phyloP scores from a whole-genome alignment of 139 green algal genomes.

The Chlorella sorokiniana region DNA sequence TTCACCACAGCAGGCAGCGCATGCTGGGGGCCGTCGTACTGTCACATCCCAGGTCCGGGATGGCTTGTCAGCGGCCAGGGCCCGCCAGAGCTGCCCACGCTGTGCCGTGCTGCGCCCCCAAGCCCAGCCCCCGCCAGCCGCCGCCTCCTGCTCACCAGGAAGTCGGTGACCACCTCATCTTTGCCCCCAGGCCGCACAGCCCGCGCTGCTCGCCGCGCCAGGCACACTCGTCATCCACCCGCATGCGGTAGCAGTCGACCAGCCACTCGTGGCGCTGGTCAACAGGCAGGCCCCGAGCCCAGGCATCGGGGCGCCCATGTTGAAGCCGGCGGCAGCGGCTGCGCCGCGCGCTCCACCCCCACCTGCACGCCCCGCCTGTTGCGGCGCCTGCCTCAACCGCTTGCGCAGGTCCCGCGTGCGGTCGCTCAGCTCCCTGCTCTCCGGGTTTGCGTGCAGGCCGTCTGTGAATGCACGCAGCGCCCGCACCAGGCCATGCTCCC shows the following conservation, averaged over 20 bases:
- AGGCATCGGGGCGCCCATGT: neutral
- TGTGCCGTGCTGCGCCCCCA: too few relatives aligned
- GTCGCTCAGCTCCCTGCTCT: slow-evolving; percentile 18
- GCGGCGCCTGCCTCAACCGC: neutral
- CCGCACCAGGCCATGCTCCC: neutral
- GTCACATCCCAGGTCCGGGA: neutral
- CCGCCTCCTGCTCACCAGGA: slow-evolving; percentile 35
- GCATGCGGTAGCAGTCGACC: slow-evolving; percentile 46
- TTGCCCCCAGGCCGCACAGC: slow-evolving; percentile 33
- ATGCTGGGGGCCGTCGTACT: neutral
- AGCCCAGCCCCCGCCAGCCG: too few relatives aligned
- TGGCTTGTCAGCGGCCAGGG: neutral
- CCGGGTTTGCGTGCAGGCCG: slow-evolving; percentile 5
- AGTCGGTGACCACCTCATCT: slow-evolving; percentile 25
- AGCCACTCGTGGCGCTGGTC: slow-evolving; percentile 43
- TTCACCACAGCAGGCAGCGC: neutral
- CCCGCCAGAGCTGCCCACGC: neutral
- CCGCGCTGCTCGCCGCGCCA: slow-evolving; percentile 35
- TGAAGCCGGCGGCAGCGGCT: neutral
- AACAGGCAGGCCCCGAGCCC: slow-evolving; percentile 4
- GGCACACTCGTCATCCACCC: slow-evolving; percentile 43
- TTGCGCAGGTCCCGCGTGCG: neutral
- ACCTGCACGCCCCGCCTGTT: neutral
- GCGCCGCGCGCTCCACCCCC: neutral
- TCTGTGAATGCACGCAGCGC: neutral